These are phyloP conservation scores for Paramecium caudatum DNA, from an alignment of 73 alveolate species.

Conservation along the genomic window DNA sequence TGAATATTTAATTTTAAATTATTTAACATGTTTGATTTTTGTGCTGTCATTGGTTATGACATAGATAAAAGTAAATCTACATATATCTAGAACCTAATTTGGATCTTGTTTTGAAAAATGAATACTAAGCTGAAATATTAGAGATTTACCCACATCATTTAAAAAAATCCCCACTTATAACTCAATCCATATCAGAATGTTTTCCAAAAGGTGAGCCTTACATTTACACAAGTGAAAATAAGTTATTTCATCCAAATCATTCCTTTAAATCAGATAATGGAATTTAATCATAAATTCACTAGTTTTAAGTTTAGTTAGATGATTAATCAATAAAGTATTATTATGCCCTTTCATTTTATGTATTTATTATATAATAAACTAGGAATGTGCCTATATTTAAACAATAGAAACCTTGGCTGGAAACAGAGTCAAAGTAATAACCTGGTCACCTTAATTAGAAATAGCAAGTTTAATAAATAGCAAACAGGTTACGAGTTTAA, in stretches of 20 bases:
- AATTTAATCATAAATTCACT: background rate
- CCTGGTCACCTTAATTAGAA: conserved; percentile 10
- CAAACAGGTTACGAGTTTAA: background rate
- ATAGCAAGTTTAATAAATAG: background rate
- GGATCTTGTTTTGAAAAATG: conserved; percentile 1
- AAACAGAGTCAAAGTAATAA: background rate
- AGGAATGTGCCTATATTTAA: conserved; percentile 28
- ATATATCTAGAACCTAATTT: conserved; percentile 5
- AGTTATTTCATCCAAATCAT: background rate
- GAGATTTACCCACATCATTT: conserved; percentile 18
- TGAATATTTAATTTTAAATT: background rate
- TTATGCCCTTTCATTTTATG: conserved; percentile 15
- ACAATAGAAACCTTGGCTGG: conserved; percentile 38
- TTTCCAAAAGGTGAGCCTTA: conserved; percentile 12
- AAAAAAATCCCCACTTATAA: background rate
- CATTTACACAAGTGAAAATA: background rate
- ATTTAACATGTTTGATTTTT: conserved; percentile 13
- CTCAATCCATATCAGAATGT: background rate
- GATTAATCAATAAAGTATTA: background rate
- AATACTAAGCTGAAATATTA: conserved; percentile 36
- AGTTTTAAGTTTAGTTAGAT: conserved; percentile 16
- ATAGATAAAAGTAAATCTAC: background rate
- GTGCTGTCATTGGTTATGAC: conserved; percentile 23
- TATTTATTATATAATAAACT: background rate
- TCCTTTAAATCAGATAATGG: background rate